Evolutionary conservation across 2,329 filamentous ascomycete species (phyloP).

Genomic region (Trichoderma sp.): DNA sequence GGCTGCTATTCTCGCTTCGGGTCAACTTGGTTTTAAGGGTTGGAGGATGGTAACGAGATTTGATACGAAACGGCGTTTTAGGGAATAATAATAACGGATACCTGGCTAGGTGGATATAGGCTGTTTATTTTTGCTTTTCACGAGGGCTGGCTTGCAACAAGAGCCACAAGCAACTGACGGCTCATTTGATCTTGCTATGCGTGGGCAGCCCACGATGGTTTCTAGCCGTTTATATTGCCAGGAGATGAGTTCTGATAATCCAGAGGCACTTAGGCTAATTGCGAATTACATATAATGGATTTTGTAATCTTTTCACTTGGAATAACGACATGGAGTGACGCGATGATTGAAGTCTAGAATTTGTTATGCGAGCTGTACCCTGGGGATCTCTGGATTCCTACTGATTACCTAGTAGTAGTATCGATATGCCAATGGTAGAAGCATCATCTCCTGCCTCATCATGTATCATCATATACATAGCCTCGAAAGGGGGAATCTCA

Average conservation of each 20-base stretch:
- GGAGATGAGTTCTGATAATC: not conserved
- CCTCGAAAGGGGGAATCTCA: not conserved
- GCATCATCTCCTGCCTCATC: not conserved
- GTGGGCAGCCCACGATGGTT: conserved; percentile 1
- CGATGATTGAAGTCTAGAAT: not conserved
- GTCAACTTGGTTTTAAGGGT: not conserved
- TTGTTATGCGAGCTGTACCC: not conserved
- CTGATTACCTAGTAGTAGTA: not conserved
- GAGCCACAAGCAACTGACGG: not conserved
- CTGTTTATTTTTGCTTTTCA: not conserved
- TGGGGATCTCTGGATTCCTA: not conserved
- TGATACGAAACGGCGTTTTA: conserved; percentile 24
- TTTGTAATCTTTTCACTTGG: not conserved
- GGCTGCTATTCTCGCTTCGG: not conserved
- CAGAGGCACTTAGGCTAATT: not conserved
- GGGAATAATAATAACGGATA: conserved; percentile 2
- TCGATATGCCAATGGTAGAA: not conserved
- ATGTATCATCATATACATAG: not conserved
- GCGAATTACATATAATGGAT: not conserved
- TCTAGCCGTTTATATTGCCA: not conserved
- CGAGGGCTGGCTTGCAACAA: not conserved
- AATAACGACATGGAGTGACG: not conserved
- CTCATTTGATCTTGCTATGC: not conserved
- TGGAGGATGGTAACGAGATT: conserved; percentile 20
- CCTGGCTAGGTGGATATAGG: conserved; percentile 4